Evolutionary conservation across 495 filamentous ascomycete genomes (phyloP), one percentile per base, ranked within the genome.

Genomic region (Friedmanniomyces simplex): DNA sequence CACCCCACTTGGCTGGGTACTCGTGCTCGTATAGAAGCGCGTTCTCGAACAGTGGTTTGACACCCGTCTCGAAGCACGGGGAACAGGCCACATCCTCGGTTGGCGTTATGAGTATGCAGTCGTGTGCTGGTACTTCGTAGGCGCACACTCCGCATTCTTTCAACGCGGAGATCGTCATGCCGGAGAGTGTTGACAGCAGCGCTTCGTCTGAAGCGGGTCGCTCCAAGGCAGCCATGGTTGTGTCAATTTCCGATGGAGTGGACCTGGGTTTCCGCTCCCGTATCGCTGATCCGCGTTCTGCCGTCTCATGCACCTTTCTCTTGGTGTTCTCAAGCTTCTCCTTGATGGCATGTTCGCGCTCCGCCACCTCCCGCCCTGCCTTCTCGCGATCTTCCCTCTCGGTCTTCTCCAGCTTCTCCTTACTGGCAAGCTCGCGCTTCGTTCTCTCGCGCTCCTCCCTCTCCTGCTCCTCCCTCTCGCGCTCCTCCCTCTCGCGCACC

Each of bases 281-380:
- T 25, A 37, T 8, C 34, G 34, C 34, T 16, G 16, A 16, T 82
- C 77, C 32, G 30, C 22, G 52, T 21, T 34, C 52, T 34, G 41
- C 7, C 14, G 50, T 45, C 16, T 30, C 12, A 32, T 21, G 11
- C 47, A 22, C 26, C 32, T n/a, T n/a, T n/a, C n/a, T n/a, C n/a
- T n/a, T n/a, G n/a, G n/a, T n/a, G n/a, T n/a, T n/a, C n/a, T n/a
- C n/a, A n/a, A n/a, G n/a, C n/a, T n/a, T n/a, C n/a, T n/a, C n/a
- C n/a, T n/a, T n/a, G n/a, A n/a, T n/a, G n/a, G 28, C 20, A 56
- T 18, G 49, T 45, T 32, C 39, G 13, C 16, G 49, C 51, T 30
- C 22, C 8, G 11, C 22, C 46, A n/a, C 48, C 26, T 21, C 45
- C 32, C 18, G 28, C 45, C 14, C 20, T 26, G 26, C 43, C 21